Conservation (phyloP, 768 basidiomycete genomes). For the Serendipita vermifera region DNA sequence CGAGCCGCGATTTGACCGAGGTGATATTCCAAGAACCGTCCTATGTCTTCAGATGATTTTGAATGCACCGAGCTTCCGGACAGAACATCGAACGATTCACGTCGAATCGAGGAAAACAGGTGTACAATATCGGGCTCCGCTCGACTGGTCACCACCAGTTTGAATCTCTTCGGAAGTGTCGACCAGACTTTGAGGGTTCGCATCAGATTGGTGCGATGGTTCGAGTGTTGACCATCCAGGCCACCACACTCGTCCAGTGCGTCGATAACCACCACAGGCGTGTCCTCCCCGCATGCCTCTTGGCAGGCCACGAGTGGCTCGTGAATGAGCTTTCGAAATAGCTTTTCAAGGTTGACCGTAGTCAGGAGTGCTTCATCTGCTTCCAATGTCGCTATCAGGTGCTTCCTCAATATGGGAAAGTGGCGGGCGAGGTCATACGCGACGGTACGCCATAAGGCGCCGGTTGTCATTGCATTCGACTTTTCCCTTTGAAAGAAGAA, state of each 20-base stretch:
- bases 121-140: background rate
- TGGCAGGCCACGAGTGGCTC: too few species aligned
- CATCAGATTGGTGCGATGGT: background rate
- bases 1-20: background rate
- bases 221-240: background rate
- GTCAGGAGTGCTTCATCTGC: too few species aligned
- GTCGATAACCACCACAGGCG: background rate
- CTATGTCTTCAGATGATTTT: background rate
- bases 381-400: too few species aligned
- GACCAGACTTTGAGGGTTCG: background rate
- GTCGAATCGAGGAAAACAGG: too few species aligned
- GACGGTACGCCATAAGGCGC: too few species aligned
- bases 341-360: too few species aligned
- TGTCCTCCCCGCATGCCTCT: background rate
- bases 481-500: too few species aligned
- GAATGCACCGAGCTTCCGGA: background rate
- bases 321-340: too few species aligned
- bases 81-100: background rate
- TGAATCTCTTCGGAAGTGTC: background rate
- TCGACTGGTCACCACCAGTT: slow-evolving; percentile 3
- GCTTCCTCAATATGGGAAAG: too few species aligned
- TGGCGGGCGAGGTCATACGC: too few species aligned
- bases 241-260: slow-evolving; percentile 8
- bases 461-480: too few species aligned
- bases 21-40: background rate